A percentile compares a stretch with the other conserved stretches of the same genome.
These are phyloP conservation scores for Camelina neglecta DNA, from an alignment of 345 rosid species.

Conservation along the genomic window DNA sequence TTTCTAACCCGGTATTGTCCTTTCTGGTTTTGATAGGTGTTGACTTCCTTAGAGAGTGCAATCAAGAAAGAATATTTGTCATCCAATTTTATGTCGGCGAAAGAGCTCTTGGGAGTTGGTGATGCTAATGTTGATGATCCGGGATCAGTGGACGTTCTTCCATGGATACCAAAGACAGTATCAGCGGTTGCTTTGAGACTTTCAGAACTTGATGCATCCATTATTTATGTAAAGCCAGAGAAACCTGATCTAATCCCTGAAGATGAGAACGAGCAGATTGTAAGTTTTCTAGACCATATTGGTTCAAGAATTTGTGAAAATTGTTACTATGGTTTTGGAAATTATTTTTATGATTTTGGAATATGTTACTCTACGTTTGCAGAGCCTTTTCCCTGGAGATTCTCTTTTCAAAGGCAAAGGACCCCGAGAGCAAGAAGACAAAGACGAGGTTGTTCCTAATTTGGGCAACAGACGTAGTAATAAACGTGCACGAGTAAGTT, in stretches of 20 bases:
- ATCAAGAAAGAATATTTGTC: conserved; percentile 67
- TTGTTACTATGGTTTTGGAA: conserved; percentile 2
- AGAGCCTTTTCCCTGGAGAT: conserved; percentile 63
- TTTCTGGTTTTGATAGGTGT: conserved; percentile 53
- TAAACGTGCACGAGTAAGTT: conserved; percentile 60
- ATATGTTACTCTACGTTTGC: conserved; percentile 41
- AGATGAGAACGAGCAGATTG: conserved; percentile 58
- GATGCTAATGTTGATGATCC: conserved; percentile 45
- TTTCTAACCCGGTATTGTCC: not conserved
- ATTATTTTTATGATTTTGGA: conserved; percentile 6
- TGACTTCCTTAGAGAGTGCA: conserved; percentile 76
- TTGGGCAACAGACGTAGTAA: conserved; percentile 55
- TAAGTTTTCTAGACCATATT: conserved; percentile 49
- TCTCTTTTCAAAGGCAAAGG: conserved; percentile 58
- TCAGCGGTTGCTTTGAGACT: conserved; percentile 90
- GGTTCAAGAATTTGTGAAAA: conserved; percentile 7
- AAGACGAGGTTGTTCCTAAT: conserved; percentile 48
- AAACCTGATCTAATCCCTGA: conserved; percentile 53
- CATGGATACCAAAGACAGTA: conserved; percentile 96
- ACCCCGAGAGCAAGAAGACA: conserved; percentile 51
- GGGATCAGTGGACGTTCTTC: conserved; percentile 63
- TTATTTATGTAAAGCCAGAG: conserved; percentile 61
- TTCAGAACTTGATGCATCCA: conserved; percentile 74
- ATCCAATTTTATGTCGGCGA: conserved; percentile 67
- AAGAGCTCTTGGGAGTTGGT: conserved; percentile 62